phyloP scores from a whole-genome alignment of 371 early-diverging fungal genomes.

The Apophysomyces ossiformis region DNA sequence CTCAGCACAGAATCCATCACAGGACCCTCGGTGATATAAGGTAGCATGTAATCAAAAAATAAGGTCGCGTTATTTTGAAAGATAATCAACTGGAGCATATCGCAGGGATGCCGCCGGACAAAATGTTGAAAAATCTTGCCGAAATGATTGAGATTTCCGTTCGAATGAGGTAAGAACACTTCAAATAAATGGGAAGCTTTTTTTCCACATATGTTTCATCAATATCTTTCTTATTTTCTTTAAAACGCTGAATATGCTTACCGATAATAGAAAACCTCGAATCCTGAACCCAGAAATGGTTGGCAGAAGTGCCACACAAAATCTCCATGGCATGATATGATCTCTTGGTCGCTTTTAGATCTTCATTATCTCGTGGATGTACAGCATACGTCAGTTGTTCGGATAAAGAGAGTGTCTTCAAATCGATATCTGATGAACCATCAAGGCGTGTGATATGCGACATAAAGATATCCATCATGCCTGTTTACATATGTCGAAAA shows the following conservation, averaged over 20 bases:
- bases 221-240: no score
- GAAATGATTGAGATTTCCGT: constrained; percentile 52
- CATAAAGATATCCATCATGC: constrained; percentile 56
- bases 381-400: constrained; percentile 24
- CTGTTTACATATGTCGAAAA: constrained; percentile 13
- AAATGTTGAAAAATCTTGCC: constrained; percentile 46
- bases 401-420: constrained; percentile 16
- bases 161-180: constrained; percentile 38
- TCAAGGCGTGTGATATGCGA: constrained; percentile 41
- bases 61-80: constrained; percentile 28
- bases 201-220: no score
- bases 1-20: constrained; percentile 35
- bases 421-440: background rate
- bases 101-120: constrained; percentile 42
- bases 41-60: constrained; percentile 43
- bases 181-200: constrained; percentile 35
- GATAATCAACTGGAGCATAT: constrained; percentile 41
- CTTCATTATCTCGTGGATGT: constrained; percentile 32
- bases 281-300: constrained; percentile 48
- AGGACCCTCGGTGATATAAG: constrained; percentile 33
- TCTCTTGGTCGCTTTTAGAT: constrained; percentile 42
- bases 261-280: constrained; percentile 42
- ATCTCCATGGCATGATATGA: constrained; percentile 57
- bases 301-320: constrained; percentile 44
- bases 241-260: constrained; percentile 11